phyloP scores from a whole-genome alignment of 371 early-diverging fungal species.

The Sanchytrium tribonematis region DNA sequence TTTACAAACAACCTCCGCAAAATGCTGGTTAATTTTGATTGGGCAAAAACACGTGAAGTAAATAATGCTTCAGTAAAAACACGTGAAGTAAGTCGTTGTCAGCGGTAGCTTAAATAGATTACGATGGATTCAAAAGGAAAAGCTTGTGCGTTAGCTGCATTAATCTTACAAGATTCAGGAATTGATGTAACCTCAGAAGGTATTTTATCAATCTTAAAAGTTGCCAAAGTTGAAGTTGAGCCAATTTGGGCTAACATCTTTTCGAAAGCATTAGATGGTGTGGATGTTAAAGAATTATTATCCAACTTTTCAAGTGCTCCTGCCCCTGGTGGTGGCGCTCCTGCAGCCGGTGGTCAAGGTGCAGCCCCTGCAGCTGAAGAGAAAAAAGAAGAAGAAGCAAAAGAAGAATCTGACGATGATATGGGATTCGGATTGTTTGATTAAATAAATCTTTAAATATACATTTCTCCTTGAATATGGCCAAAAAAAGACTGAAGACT shows the following conservation, averaged over 20 bases:
- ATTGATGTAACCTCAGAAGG: conserved; percentile 72
- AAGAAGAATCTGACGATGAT: conserved; percentile 43
- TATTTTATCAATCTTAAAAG: conserved; percentile 15
- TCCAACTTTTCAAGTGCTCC: conserved; percentile 48
- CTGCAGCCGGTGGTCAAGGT: conserved; percentile 23
- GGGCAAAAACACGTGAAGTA: no score
- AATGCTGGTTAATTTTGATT: no score
- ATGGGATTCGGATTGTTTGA: conserved; percentile 63
- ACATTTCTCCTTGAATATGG: no score
- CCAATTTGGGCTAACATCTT: conserved; percentile 80
- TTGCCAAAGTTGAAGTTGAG: conserved; percentile 74
- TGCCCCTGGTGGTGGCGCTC: conserved; percentile 5
- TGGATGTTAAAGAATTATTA: conserved; percentile 63
- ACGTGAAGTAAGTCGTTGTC: no score
- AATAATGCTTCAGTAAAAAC: no score
- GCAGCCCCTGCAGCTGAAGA: conserved; percentile 11
- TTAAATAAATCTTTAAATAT: no score
- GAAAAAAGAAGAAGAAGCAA: conserved; percentile 24
- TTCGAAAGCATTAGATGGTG: conserved; percentile 88
- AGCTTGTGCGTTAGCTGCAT: conserved; percentile 86
- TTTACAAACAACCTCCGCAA: no score
- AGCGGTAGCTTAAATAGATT: no score
- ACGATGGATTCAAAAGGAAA: no score
- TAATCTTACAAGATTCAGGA: conserved; percentile 89
- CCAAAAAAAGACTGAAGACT: no score